Conservation (phyloP, 2,329 filamentous ascomycete species). For the Knufia petricola region DNA sequence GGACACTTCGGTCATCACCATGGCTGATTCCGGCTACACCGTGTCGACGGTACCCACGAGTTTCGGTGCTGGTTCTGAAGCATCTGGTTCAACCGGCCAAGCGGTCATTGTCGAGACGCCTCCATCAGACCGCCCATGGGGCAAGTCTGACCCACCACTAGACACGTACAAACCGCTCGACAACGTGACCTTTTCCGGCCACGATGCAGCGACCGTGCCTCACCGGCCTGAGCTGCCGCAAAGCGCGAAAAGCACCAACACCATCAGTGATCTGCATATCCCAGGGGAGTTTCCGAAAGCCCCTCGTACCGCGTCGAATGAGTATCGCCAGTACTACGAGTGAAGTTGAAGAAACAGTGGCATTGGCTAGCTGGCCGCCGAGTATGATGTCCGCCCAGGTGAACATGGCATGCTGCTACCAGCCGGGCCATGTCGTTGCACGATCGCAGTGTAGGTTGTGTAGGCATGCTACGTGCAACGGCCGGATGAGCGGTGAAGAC, state of each 20-base stretch:
- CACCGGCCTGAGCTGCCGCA: slow-evolving; percentile 8
- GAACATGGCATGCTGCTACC: background rate
- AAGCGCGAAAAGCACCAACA: slow-evolving; percentile 39
- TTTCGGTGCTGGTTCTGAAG: background rate
- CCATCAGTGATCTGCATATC: slow-evolving; percentile 57
- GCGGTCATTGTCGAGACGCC: too few species aligned
- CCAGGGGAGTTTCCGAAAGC: slow-evolving; percentile 55
- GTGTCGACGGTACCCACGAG: background rate
- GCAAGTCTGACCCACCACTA: background rate
- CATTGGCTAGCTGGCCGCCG: background rate
- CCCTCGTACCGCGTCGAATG: too few species aligned
- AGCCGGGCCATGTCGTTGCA: background rate
- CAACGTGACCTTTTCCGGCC: background rate
- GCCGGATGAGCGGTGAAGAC: too few species aligned
- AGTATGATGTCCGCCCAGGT: background rate
- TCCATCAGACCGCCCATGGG: too few species aligned
- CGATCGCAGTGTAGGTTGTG: too few species aligned
- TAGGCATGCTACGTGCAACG: too few species aligned
- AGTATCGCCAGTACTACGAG: too few species aligned
- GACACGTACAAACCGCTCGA: background rate
- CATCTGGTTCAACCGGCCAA: background rate
- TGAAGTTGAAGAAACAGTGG: background rate
- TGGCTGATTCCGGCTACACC: background rate
- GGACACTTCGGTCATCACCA: background rate
- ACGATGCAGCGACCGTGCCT: background rate